Conservation (phyloP, 208 protist species). For the Trypanosoma rangeli region DNA sequence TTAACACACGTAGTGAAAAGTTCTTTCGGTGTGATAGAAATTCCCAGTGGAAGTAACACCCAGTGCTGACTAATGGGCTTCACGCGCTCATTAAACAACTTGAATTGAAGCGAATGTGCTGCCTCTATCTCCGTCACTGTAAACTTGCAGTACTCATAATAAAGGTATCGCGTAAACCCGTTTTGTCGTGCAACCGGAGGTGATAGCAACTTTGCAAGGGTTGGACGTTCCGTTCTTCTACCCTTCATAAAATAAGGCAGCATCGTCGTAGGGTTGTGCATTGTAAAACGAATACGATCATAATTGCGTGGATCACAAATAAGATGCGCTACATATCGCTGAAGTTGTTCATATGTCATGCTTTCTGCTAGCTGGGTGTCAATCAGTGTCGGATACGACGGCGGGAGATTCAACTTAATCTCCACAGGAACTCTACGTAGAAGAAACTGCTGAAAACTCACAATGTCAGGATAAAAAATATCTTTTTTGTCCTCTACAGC, state of each 20-base stretch:
- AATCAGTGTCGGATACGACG: constrained; percentile 66
- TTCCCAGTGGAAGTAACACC: constrained; percentile 74
- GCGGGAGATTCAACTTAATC: constrained; percentile 69
- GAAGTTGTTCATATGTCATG: constrained; percentile 90
- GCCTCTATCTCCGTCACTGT: constrained; percentile 81
- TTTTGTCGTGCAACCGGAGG: constrained; percentile 47
- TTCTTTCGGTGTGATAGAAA: constrained; percentile 51
- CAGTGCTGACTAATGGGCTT: constrained; percentile 77
- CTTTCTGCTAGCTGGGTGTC: constrained; percentile 69
- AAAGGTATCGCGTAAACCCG: constrained; percentile 59
- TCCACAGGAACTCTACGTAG: constrained; percentile 64
- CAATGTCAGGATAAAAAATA: constrained; percentile 80
- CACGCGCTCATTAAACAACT: constrained; percentile 68
- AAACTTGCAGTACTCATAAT: constrained; percentile 90
- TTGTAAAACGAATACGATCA: constrained; percentile 85
- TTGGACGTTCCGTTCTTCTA: constrained; percentile 65
- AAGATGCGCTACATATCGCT: constrained; percentile 75
- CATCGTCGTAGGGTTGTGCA: constrained; percentile 84
- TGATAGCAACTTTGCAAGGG: constrained; percentile 68
- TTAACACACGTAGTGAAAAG: constrained; percentile 69
- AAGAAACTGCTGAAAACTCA: constrained; percentile 84
- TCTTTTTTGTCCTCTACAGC: constrained; percentile 43
- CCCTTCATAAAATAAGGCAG: constrained; percentile 89
- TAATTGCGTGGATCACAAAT: constrained; percentile 69
- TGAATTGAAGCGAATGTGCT: constrained; percentile 88